Evolutionary conservation across 2,329 filamentous ascomycete genomes (phyloP).

Genomic region (Fusarium stilboides): DNA sequence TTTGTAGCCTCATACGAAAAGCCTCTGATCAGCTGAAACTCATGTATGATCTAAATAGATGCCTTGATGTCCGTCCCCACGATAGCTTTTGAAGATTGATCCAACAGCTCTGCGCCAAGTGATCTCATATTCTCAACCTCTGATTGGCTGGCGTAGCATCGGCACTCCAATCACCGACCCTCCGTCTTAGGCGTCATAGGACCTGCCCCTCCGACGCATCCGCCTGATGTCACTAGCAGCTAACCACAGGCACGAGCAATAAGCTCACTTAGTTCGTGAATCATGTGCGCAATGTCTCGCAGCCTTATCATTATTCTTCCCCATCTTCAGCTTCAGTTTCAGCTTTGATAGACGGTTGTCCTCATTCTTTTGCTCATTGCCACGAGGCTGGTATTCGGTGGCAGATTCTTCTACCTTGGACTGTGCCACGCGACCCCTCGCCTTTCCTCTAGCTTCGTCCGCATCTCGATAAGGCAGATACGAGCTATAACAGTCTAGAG

Average conservation of each 20-base stretch:
- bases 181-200: conserved; percentile 44
- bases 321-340: conserved; percentile 16
- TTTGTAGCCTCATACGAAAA: not conserved
- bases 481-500: conserved; percentile 32
- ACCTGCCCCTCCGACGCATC: conserved; percentile 42
- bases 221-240: conserved; percentile 47
- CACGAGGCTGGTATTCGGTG: conserved; percentile 36
- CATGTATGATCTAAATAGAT: conserved; percentile 17
- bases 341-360: conserved; percentile 14
- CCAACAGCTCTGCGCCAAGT: conserved; percentile 24
- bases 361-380: conserved; percentile 8
- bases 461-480: conserved; percentile 16
- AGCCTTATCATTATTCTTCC: conserved; percentile 25
- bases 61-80: conserved; percentile 2
- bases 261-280: conserved; percentile 28
- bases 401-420: conserved; percentile 3
- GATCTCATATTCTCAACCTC: conserved; percentile 26
- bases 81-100: conserved; percentile 32
- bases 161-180: conserved; percentile 27
- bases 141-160: conserved; percentile 41
- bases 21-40: conserved; percentile 22
- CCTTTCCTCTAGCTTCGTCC: conserved; percentile 15
- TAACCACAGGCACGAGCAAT: conserved; percentile 28
- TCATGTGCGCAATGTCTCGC: conserved; percentile 49
- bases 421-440: conserved; percentile 45